Percentiles rank a stretch among this genome's conserved stretches.
Evolutionary conservation across 495 filamentous ascomycete species (phyloP).

Genomic region (Acidomyces sp.): DNA sequence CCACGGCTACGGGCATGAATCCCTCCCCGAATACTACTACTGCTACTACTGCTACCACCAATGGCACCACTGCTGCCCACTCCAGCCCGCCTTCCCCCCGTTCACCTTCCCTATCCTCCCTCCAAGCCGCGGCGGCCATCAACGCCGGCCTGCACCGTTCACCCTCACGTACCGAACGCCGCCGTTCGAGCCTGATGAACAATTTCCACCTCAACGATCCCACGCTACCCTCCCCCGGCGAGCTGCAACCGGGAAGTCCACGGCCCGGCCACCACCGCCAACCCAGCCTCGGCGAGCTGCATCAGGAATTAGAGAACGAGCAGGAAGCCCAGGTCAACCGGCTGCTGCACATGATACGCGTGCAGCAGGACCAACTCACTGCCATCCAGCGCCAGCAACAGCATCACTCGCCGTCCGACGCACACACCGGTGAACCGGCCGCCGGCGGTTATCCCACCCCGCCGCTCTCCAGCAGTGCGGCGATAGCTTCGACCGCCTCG

Average conservation of each 20-base stretch:
- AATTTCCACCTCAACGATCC: conserved; percentile 64
- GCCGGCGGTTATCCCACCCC: conserved; percentile 33
- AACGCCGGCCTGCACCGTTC: conserved; percentile 58
- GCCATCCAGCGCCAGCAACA: conserved; percentile 33
- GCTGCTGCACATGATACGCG: conserved; percentile 75
- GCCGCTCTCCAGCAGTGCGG: conserved; percentile 36
- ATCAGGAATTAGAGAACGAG: conserved; percentile 89
- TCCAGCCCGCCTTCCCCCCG: conserved; percentile 29
- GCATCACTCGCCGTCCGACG: too few relatives aligned
- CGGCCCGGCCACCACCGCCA: conserved; percentile 38
- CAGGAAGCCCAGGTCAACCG: conserved; percentile 95
- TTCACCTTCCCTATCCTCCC: conserved; percentile 51
- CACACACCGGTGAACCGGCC: conserved; percentile 30
- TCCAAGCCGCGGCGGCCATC: conserved; percentile 46
- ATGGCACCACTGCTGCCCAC: not conserved
- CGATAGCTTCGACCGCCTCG: conserved; percentile 5
- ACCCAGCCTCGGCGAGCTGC: conserved; percentile 83
- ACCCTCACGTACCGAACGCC: conserved; percentile 32
- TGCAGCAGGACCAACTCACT: conserved; percentile 65
- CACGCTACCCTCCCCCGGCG: conserved; percentile 45
- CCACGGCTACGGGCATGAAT: too few relatives aligned
- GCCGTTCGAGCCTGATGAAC: conserved; percentile 57
- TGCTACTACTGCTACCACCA: too few relatives aligned
- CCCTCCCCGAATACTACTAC: too few relatives aligned
- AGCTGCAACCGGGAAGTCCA: conserved; percentile 41